These are phyloP conservation scores for Talaromyces trachyspermus DNA, from an alignment of 495 filamentous ascomycete genomes.

Conservation along the genomic window DNA sequence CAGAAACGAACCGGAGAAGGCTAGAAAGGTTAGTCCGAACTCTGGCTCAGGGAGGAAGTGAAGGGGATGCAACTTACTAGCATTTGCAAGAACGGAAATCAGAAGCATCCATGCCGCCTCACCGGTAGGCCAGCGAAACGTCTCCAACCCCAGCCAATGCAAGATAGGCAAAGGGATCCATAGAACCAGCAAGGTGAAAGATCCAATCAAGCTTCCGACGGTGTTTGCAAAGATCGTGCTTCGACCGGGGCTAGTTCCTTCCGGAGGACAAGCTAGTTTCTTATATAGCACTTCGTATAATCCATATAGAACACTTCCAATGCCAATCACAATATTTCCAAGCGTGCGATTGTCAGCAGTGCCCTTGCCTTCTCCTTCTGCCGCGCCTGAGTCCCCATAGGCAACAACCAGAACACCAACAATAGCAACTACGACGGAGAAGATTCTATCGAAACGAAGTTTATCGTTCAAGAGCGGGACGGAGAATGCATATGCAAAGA, in stretches of 20 bases:
- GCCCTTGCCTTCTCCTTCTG: constrained; percentile 34
- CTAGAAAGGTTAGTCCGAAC: constrained; percentile 20
- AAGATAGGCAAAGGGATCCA: constrained; percentile 90
- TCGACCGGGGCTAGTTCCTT: constrained; percentile 69
- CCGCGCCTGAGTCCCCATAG: constrained; percentile 67
- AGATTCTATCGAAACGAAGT: constrained; percentile 67
- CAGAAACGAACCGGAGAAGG: constrained; percentile 89
- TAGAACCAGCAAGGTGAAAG: constrained; percentile 74
- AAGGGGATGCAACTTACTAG: constrained; percentile 57
- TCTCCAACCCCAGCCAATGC: constrained; percentile 69
- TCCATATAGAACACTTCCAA: constrained; percentile 91
- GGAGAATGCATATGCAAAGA: constrained; percentile 95
- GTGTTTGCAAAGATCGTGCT: constrained; percentile 91
- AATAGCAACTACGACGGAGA: constrained; percentile 80
- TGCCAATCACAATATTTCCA: constrained; percentile 86
- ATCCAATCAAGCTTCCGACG: constrained; percentile 78
- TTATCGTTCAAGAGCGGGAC: constrained; percentile 83
- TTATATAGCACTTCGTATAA: constrained; percentile 98
- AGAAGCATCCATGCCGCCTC: constrained; percentile 70
- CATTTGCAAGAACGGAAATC: constrained; percentile 77
- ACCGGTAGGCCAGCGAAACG: constrained; percentile 71
- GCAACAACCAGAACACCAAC: constrained; percentile 84
- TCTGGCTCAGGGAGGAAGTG: too few relatives aligned
- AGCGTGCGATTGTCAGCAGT: constrained; percentile 52
- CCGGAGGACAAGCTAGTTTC: constrained; percentile 81